Evolutionary conservation across 306 rosid genomes (phyloP).

Genomic region (Cucurbita ficifolia): DNA sequence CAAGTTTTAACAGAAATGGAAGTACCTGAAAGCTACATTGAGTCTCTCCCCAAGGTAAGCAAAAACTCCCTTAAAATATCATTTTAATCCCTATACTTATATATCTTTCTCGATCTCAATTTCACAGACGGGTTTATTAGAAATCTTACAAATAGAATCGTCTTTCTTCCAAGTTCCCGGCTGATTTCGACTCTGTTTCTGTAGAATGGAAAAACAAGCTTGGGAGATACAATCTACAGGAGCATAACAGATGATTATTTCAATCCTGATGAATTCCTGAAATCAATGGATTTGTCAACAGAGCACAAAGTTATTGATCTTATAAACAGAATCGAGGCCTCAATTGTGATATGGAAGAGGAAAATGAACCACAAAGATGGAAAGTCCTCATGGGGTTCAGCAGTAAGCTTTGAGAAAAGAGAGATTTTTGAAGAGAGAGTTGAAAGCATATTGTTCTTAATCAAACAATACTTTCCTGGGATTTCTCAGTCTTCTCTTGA

Average conservation of each 20-base stretch:
- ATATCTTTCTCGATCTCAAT: no score
- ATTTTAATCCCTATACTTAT: not conserved
- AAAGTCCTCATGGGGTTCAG: conserved; percentile 74
- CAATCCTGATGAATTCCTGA: conserved; percentile 54
- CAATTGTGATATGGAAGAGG: conserved; percentile 85
- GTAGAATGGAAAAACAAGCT: conserved; percentile 79
- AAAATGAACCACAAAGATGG: conserved; percentile 72
- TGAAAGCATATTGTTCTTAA: conserved; percentile 51
- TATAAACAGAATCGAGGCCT: conserved; percentile 75
- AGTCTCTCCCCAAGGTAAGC: conserved; percentile 74
- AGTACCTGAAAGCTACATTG: conserved; percentile 75
- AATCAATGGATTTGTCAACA: conserved; percentile 50
- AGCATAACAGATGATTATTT: conserved; percentile 58
- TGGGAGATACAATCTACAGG: conserved; percentile 61
- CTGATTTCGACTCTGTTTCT: not conserved
- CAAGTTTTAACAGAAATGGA: conserved; percentile 70
- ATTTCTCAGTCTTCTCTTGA: conserved; percentile 88
- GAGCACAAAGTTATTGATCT: conserved; percentile 80
- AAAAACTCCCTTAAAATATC: not conserved
- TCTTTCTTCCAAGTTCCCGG: no score
- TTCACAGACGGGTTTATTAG: no score
- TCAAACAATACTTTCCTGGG: conserved; percentile 79
- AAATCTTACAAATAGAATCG: no score
- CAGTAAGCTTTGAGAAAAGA: conserved; percentile 77
- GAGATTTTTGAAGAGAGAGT: conserved; percentile 89